A percentile compares a stretch with the other conserved stretches of the same genome.
These are phyloP conservation scores for Aureobasidium sp. DNA, from an alignment of 2,329 filamentous ascomycete genomes.

Conservation along the genomic window DNA sequence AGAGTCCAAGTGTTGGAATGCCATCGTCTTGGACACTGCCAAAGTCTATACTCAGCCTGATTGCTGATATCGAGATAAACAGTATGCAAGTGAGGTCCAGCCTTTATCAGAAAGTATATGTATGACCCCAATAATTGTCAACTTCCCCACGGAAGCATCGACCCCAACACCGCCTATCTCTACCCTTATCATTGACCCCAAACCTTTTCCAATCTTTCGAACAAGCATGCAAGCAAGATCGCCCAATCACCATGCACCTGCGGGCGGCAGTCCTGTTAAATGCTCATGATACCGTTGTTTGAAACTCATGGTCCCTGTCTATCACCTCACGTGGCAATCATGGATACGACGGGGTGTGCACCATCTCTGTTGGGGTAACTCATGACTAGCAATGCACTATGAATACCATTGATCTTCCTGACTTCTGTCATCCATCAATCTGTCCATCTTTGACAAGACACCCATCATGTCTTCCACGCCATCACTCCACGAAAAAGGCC, in stretches of 20 bases:
- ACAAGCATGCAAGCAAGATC: not conserved
- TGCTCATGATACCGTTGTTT: not conserved
- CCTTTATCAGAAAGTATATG: not conserved
- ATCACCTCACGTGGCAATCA: not conserved
- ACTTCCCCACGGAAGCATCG: not conserved
- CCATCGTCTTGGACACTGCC: too few species aligned
- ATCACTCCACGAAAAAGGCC: not conserved
- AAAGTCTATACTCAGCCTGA: too few species aligned
- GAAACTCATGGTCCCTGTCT: not conserved
- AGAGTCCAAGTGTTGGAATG: too few species aligned
- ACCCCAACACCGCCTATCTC: conserved; percentile 1
- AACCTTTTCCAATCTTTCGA: not conserved
- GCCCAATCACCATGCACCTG: not conserved
- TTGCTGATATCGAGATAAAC: too few species aligned
- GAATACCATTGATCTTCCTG: not conserved
- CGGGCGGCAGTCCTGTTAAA: not conserved
- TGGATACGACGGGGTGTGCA: not conserved
- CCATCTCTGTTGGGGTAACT: not conserved
- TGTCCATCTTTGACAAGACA: not conserved
- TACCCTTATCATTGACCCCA: not conserved
- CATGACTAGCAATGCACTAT: not conserved
- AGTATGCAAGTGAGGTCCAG: not conserved
- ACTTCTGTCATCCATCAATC: too few species aligned
- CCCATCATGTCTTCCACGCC: not conserved
- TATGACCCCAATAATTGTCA: not conserved